These are phyloP conservation scores for Tephrocybe sp. DNA, from an alignment of 768 basidiomycete species.

Conservation along the genomic window DNA sequence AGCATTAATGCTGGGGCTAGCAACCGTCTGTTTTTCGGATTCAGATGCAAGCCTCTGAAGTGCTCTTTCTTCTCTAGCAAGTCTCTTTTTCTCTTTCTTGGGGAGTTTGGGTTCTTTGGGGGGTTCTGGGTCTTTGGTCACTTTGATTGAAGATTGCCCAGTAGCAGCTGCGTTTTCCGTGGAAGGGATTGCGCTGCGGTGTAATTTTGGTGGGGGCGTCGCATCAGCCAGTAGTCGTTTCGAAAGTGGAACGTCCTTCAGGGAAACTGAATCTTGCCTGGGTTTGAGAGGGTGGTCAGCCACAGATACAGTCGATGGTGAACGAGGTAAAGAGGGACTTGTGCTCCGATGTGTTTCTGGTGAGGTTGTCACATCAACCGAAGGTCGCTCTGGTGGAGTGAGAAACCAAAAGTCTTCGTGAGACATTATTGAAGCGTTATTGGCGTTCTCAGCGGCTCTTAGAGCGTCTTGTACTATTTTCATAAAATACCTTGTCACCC, in stretches of 20 bases:
- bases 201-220: neutral
- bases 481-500: neutral
- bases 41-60: neutral
- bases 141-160: neutral
- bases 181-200: neutral
- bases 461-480: too few species aligned
- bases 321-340: too few species aligned
- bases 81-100: conserved; percentile 7
- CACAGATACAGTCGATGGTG: too few species aligned
- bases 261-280: too few species aligned
- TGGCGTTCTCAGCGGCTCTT: neutral
- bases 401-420: conserved; percentile 27
- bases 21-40: neutral
- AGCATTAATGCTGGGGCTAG: neutral
- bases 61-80: neutral
- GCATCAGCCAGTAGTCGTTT: neutral
- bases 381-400: conserved; percentile 18
- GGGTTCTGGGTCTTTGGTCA: neutral
- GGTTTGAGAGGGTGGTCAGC: too few species aligned
- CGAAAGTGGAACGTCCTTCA: too few species aligned
- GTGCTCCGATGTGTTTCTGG: neutral
- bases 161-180: too few species aligned
- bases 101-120: neutral
- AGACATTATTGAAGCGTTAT: neutral
- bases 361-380: neutral